These are phyloP conservation scores for Digitaria exilis DNA, from an alignment of 202 grass and related monocot species.

Conservation along the genomic window DNA sequence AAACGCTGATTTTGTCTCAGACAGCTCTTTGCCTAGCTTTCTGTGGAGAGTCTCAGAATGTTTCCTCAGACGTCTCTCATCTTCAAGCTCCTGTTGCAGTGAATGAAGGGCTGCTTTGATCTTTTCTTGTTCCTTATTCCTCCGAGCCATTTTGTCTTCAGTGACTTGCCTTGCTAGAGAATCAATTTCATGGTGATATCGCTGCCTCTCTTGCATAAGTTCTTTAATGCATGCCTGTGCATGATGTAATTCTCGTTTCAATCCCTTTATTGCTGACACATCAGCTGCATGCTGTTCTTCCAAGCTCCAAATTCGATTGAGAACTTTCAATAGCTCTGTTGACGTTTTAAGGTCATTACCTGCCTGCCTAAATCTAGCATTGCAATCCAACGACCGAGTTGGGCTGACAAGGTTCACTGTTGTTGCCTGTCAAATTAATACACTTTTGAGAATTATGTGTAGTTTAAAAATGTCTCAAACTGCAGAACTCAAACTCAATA, in stretches of 20 bases:
- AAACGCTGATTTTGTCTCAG: constrained; percentile 70
- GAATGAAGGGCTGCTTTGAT: constrained; percentile 61
- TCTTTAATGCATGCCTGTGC: constrained; percentile 62
- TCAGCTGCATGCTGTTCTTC: constrained; percentile 91
- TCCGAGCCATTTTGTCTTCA: constrained; percentile 66
- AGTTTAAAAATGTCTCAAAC: background rate
- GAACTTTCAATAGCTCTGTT: constrained; percentile 89
- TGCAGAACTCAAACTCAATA: constrained; percentile 27
- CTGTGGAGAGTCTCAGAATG: constrained; percentile 76
- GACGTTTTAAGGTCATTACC: constrained; percentile 78
- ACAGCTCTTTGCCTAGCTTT: constrained; percentile 81
- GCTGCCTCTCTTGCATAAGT: constrained; percentile 56
- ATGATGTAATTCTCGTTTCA: constrained; percentile 78
- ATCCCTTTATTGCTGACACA: constrained; percentile 69
- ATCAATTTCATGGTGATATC: constrained; percentile 50
- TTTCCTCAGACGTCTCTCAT: constrained; percentile 74
- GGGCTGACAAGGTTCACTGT: constrained; percentile 74
- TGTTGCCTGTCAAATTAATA: constrained; percentile 61
- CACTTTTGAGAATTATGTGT: constrained; percentile 35
- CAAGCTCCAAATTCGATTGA: constrained; percentile 98
- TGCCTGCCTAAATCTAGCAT: constrained; percentile 60
- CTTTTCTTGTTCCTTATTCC: constrained; percentile 81
- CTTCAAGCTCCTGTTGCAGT: constrained; percentile 78
- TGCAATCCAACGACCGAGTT: constrained; percentile 62
- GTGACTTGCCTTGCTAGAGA: constrained; percentile 64